These are phyloP conservation scores for Zea mays DNA, from an alignment of 176 grass and related monocot species.

Conservation along the genomic window DNA sequence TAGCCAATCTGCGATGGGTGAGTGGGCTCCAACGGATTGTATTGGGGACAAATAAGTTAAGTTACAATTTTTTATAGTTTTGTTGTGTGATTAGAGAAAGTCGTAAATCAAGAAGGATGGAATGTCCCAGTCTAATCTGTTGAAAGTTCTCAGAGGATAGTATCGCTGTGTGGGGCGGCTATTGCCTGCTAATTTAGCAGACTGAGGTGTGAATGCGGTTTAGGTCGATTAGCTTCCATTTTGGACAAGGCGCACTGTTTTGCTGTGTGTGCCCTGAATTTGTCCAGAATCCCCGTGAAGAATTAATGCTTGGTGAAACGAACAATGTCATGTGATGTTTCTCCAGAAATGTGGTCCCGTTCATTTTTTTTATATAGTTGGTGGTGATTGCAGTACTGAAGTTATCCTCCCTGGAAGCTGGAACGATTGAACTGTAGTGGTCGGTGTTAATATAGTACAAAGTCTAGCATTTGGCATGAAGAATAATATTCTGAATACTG, in stretches of 20 bases:
- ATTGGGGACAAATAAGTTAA: background rate
- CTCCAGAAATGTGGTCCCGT: background rate
- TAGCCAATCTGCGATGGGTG: background rate
- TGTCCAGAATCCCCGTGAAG: background rate
- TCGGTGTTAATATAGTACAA: background rate
- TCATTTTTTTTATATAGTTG: background rate
- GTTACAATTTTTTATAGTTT: background rate
- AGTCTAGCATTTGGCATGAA: background rate
- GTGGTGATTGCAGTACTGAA: background rate
- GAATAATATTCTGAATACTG: background rate
- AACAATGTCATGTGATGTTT: background rate
- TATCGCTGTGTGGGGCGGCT: background rate
- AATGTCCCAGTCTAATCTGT: slow-evolving; percentile 25
- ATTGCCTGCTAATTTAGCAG: slow-evolving; percentile 28
- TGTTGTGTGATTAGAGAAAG: slow-evolving; percentile 15
- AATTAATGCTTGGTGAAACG: too few relatives aligned
- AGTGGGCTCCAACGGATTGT: background rate
- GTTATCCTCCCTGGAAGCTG: background rate
- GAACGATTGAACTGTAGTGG: background rate
- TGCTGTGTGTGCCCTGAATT: background rate
- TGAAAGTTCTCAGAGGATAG: slow-evolving; percentile 25
- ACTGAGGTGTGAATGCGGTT: slow-evolving; percentile 17
- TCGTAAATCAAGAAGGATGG: slow-evolving; percentile 24
- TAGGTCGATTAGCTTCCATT: background rate
- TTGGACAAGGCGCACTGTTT: background rate